Evolutionary conservation across 2,329 filamentous ascomycete genomes (phyloP).

Genomic region (Clonostachys sp.): DNA sequence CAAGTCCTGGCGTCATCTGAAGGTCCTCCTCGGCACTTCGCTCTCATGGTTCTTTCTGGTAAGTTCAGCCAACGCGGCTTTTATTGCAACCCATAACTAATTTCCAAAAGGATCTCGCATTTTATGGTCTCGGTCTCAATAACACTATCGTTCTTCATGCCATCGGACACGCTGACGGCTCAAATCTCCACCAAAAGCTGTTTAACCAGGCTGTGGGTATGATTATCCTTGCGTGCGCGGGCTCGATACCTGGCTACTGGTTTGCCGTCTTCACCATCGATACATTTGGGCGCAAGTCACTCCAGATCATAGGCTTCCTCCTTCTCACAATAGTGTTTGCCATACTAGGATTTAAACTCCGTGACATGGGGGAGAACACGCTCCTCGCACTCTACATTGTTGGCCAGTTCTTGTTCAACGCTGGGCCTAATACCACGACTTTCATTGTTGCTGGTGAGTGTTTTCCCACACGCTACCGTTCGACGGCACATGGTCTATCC

Average conservation of each 20-base stretch:
- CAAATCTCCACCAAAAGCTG: constrained; percentile 62
- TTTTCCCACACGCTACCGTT: constrained; percentile 59
- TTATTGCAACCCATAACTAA: too few relatives aligned
- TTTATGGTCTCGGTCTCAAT: constrained; percentile 71
- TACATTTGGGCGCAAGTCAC: constrained; percentile 70
- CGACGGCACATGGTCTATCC: constrained; percentile 59
- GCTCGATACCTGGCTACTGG: constrained; percentile 78
- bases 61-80: constrained; percentile 5
- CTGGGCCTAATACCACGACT: constrained; percentile 61
- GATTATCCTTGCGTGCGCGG: constrained; percentile 72
- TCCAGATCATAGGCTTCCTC: constrained; percentile 62
- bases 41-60: constrained; percentile 77
- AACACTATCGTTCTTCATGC: constrained; percentile 65
- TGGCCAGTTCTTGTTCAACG: constrained; percentile 64
- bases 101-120: constrained; percentile 53
- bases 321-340: constrained; percentile 58
- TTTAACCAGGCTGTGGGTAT: constrained; percentile 72
- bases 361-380: constrained; percentile 37
- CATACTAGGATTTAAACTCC: constrained; percentile 56
- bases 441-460: constrained; percentile 63
- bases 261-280: constrained; percentile 69
- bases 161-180: constrained; percentile 65
- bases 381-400: constrained; percentile 59
- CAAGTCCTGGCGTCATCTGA: constrained; percentile 62
- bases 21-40: constrained; percentile 70